Evolutionary conservation across 2,329 filamentous ascomycete genomes (phyloP), one percentile per base, ranked within the genome.

Genomic region (Fusarium sp.): DNA sequence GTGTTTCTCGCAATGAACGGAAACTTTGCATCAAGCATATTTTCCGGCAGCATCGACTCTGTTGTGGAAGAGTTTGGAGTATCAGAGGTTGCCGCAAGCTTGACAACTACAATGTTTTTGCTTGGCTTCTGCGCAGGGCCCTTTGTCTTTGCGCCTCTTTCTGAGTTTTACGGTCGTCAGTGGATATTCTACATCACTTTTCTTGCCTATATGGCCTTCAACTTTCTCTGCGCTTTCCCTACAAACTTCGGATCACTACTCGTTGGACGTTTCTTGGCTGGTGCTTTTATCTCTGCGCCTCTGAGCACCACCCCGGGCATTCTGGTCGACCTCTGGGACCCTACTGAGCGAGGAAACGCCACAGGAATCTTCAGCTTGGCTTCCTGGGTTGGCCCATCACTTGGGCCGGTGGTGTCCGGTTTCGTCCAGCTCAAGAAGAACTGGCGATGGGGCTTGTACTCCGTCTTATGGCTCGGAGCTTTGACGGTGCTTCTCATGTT

Each of bases 81-180:
- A 4, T 88, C 86, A 0, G 69, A 63, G 10, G 84, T 85, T 65
- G 85, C 81, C 5, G 84, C 85, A 1, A 83, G 82, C 4, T 80
- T 89, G 14, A 86, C 86, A 3, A 85, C 88, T 46, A 87, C 86
- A 0, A 76, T 89, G 15, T 90, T 89, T 72, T 80, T 89, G 31
- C 80, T 89, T 8, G 87, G 80, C 8, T 91, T 90, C 77, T 87
- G 86, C 68, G 84, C 86, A 5, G 89, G 89, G 0, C 89, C 89
- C 1, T 80, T 91, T 6, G 54, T 89, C 5, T 90, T 88, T 73
- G 88, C 88, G 3, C 89, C 88, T 0, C 74, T 89, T 25, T 87
- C 84, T 41, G 88, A 90, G 77, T 87, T 89, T 63, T 90, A 87
- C 76, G 87, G 88, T 18, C 82, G 87, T 12, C 76, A 86, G 72